phyloP scores from a whole-genome alignment of 495 filamentous ascomycete species.

The Penicillium maclennaniae region DNA sequence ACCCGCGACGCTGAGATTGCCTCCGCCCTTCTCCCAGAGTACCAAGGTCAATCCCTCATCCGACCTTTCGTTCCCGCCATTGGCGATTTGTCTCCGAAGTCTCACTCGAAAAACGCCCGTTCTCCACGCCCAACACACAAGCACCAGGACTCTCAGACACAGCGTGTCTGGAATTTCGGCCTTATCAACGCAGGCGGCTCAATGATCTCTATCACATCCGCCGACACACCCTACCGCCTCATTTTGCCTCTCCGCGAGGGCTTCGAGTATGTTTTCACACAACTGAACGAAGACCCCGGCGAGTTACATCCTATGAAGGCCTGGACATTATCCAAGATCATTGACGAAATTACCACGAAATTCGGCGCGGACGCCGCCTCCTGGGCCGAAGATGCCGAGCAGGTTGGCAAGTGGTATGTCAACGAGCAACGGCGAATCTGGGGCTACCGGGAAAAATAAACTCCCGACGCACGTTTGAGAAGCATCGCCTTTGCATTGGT shows the following conservation, averaged over 20 bases:
- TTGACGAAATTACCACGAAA: slow-evolving; percentile 21
- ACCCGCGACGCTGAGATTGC: slow-evolving; percentile 31
- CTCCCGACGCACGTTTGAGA: background rate
- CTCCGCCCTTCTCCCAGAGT: slow-evolving; percentile 32
- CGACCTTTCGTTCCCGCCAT: slow-evolving; percentile 24
- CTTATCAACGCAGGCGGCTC: slow-evolving; percentile 44
- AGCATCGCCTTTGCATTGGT: background rate
- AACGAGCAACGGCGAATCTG: slow-evolving; percentile 39
- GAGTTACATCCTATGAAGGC: slow-evolving; percentile 28
- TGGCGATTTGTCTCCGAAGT: background rate
- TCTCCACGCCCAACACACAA: background rate
- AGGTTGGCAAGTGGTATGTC: slow-evolving; percentile 38
- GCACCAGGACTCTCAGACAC: slow-evolving; percentile 5
- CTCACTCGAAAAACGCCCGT: background rate
- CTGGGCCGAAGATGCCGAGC: slow-evolving; percentile 39
- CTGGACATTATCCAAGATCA: slow-evolving; percentile 26
- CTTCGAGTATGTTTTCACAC: slow-evolving; percentile 38
- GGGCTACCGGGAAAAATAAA: slow-evolving; percentile 31
- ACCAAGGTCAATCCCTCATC: slow-evolving; percentile 37
- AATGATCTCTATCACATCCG: slow-evolving; percentile 33
- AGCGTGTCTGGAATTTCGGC: slow-evolving; percentile 36
- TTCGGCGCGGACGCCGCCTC: slow-evolving; percentile 30
- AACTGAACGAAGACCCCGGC: slow-evolving; percentile 34
- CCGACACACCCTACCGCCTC: slow-evolving; percentile 35
- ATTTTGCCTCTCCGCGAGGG: slow-evolving; percentile 38